A percentile compares a stretch with the other conserved stretches of the same genome.
Evolutionary conservation across 129 eudicot genomes (phyloP).

Genomic region (Glebionis coronaria): DNA sequence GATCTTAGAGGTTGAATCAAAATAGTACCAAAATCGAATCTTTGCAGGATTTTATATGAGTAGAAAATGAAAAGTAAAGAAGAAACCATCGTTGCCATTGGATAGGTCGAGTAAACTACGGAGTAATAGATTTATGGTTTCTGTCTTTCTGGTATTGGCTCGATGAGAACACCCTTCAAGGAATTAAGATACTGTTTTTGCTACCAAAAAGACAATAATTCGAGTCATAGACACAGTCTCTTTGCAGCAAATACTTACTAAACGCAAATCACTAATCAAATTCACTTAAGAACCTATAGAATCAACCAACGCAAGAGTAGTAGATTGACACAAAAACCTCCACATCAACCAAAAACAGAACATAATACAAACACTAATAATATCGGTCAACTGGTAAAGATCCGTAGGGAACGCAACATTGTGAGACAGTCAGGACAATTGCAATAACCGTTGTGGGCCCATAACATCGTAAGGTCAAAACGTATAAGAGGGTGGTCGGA

Average conservation of each 20-base stretch:
- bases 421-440: background rate
- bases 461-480: too few relatives aligned
- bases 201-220: too few relatives aligned
- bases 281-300: background rate
- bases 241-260: too few relatives aligned
- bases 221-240: too few relatives aligned
- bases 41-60: background rate
- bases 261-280: too few relatives aligned
- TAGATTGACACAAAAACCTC: background rate
- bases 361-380: background rate
- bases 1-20: background rate
- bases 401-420: background rate
- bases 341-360: background rate
- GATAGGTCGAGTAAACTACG: background rate
- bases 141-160: background rate
- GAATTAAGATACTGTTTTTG: background rate
- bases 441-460: too few relatives aligned
- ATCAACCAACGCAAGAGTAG: background rate
- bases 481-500: too few relatives aligned
- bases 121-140: background rate
- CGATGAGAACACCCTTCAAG: background rate
- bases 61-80: constrained; percentile 1
- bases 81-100: background rate
- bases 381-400: background rate
- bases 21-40: background rate